Base-by-base conservation (phyloP, 2,329 filamentous ascomycete genomes). In the Metarhizium guizhouense region DNA sequence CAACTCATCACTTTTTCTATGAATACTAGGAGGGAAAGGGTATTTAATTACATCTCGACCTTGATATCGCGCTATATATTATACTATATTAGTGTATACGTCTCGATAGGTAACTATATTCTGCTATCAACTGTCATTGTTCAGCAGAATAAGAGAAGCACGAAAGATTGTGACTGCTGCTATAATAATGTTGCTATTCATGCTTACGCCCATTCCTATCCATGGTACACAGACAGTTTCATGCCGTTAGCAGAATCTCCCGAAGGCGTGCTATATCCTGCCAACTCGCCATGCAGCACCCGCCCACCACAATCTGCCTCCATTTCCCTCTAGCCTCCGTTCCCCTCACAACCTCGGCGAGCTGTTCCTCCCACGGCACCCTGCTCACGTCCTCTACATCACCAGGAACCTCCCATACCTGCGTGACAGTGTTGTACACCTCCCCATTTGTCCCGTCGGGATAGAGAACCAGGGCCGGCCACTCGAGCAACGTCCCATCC, bases 391-490 rank as follows among this genome's bases (percentile, higher is more conserved):
- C 58, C 6, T 53, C 38, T 3, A 54, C 58, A 1, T 62, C 65
- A n/a, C 67, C 63, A 0, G 72, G 72, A 1, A 72, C 56, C 59
- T 78, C 79, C 85, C 85, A 88, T 53, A 69, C 71, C 63, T 86
- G 80, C 6, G 81, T 84, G 0, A 68, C 70, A 1, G 84, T 85
- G 65, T 88, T 81, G 68, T 88, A 88, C 0, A 84, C 76, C 67
- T 87, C 82, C 0, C 83, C 83, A 50, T 83, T 84, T 1, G 85
- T 87, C 0, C 85, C 85, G 65, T 88, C 85, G 0, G 85, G 85
- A 65, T 87, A 88, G 18, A 88, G 62, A 4, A 88, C 78, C 54
- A 88, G 67, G 20, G 72, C 74, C 1, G 83, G 83, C 71, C 74
- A 77, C 6, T 65, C 62, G 0, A 58, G 20, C 1, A 75, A 53